Conservation (phyloP, 1,139 yeast species). For the Yamadazyma triangularis region DNA sequence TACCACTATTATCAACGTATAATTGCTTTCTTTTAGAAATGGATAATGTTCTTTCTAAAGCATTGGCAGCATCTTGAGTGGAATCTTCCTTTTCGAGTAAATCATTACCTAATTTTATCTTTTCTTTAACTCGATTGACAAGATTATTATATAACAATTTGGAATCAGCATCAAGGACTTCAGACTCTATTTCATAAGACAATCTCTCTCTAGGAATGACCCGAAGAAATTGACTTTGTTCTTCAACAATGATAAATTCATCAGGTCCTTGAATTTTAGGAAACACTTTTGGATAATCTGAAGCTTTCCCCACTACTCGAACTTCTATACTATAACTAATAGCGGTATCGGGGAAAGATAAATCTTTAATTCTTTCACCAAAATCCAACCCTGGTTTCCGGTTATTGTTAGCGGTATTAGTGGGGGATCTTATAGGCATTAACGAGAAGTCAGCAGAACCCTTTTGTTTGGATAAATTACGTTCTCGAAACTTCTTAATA, state of each 20-base stretch:
- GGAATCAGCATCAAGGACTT: constrained; percentile 18
- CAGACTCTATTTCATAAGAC: constrained; percentile 8
- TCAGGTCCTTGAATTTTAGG: constrained; percentile 14
- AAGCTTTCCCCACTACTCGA: constrained; percentile 39
- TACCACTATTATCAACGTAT: constrained; percentile 8
- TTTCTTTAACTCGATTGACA: constrained; percentile 23
- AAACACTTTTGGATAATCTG: constrained; percentile 21
- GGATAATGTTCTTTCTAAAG: constrained; percentile 10
- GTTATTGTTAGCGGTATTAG: neutral
- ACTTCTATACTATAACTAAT: constrained; percentile 38
- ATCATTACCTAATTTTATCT: constrained; percentile 24
- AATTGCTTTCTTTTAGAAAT: constrained; percentile 16
- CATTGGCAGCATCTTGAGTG: neutral
- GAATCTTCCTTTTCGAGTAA: constrained; percentile 6
- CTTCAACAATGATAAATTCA: constrained; percentile 38
- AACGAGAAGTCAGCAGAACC: constrained; percentile 7
- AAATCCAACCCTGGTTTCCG: constrained; percentile 18
- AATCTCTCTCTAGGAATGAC: constrained; percentile 19
- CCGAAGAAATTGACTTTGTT: constrained; percentile 27
- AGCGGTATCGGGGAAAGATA: constrained; percentile 37
- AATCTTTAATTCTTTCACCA: constrained; percentile 24
- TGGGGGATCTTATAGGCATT: constrained; percentile 1
- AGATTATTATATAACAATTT: constrained; percentile 25
- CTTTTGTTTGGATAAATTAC: constrained; percentile 5
- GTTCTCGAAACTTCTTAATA: constrained; percentile 10